These are phyloP conservation scores for Gyrodon lividus DNA, from an alignment of 768 basidiomycete species.

Conservation along the genomic window DNA sequence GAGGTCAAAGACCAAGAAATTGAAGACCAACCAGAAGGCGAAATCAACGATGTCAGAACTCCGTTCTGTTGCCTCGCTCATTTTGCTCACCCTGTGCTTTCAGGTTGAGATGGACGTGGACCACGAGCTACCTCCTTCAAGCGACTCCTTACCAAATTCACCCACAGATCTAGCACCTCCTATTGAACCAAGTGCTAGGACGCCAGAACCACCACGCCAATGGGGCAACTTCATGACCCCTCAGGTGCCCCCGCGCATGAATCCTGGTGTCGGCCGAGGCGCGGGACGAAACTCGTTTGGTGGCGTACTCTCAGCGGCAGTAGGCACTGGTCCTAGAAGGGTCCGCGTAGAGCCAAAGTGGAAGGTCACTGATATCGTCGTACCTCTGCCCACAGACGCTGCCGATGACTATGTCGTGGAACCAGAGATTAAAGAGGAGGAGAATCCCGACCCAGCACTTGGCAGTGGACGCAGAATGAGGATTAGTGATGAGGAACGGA, in stretches of 20 bases:
- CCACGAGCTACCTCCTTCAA: constrained; percentile 2
- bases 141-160: not conserved
- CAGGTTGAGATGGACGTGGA: not conserved
- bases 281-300: constrained; percentile 43
- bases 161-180: not conserved
- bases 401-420: constrained; percentile 7
- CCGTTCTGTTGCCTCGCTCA: not conserved
- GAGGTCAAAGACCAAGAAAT: constrained; percentile 25
- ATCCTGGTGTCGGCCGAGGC: constrained; percentile 7
- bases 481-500: constrained; percentile 17
- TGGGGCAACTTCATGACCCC: constrained; percentile 57
- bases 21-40: constrained; percentile 21
- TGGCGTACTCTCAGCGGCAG: constrained; percentile 15
- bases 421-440: constrained; percentile 7
- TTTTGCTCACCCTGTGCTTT: not conserved
- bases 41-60: constrained; percentile 15
- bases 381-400: constrained; percentile 31
- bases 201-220: constrained; percentile 17
- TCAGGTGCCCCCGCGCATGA: constrained; percentile 32
- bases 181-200: not conserved
- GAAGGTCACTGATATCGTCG: constrained; percentile 55
- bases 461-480: not conserved
- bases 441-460: not conserved
- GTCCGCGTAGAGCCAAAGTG: constrained; percentile 51
- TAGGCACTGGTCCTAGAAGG: constrained; percentile 41